A percentile compares a stretch with the other conserved stretches of the same genome.
Evolutionary conservation across 257 asterid species (phyloP).

Genomic region (Lavandula angustifolia): DNA sequence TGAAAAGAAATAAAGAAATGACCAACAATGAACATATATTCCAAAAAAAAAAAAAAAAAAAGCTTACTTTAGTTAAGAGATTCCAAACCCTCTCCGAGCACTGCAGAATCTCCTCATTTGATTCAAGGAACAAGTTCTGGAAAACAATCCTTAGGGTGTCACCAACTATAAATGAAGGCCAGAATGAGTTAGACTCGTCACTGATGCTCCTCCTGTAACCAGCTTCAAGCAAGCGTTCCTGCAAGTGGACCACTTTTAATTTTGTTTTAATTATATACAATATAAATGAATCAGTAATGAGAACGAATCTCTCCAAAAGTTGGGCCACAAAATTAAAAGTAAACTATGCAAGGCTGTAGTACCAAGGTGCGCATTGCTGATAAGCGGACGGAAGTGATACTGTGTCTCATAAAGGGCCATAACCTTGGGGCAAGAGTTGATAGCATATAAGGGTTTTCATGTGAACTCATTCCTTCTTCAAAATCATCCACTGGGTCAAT

Average conservation of each 20-base stretch:
- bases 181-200: conserved; percentile 70
- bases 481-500: conserved; percentile 49
- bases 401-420: conserved; percentile 99
- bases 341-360: conserved; percentile 7
- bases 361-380: conserved; percentile 99
- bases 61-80: conserved; percentile 75
- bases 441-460: conserved; percentile 72
- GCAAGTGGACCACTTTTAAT: conserved; percentile 35
- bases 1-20: conserved; percentile 17
- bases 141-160: conserved; percentile 96
- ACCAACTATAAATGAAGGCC: conserved; percentile 96
- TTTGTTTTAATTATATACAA: not conserved
- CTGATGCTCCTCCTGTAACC: conserved; percentile 69
- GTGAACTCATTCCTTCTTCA: conserved; percentile 68
- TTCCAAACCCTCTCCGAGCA: conserved; percentile 97
- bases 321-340: conserved; percentile 12
- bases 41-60: conserved; percentile 26
- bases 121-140: conserved; percentile 95
- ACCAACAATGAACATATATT: conserved; percentile 20
- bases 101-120: conserved; percentile 80
- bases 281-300: conserved; percentile 18
- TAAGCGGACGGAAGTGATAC: conserved; percentile 92
- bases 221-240: conserved; percentile 99
- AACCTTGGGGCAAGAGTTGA: conserved; percentile 91
- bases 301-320: conserved; percentile 3